These are phyloP conservation scores for Kwoniella heveanensis DNA, from an alignment of 768 basidiomycete genomes.

Conservation along the genomic window DNA sequence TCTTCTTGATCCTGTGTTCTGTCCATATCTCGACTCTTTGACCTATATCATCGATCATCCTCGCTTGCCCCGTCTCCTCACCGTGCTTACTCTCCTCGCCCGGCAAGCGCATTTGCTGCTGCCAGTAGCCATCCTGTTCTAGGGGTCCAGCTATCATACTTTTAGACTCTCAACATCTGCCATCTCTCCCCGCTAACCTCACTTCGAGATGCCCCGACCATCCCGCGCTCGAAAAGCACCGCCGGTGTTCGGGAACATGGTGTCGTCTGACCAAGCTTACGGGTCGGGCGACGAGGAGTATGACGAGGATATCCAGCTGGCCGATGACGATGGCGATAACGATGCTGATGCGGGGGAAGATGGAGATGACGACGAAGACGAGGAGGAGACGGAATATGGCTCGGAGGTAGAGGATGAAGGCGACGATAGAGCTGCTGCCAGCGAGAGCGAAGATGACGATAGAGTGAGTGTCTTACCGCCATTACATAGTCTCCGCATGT, in stretches of 20 bases:
- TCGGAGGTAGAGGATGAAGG: neutral
- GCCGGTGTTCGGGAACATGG: conserved; percentile 6
- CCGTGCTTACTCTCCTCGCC: no score
- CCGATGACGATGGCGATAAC: conserved; percentile 3
- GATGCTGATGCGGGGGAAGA: neutral
- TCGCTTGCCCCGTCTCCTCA: no score
- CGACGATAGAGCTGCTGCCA: neutral
- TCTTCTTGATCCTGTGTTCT: no score
- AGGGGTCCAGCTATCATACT: no score
- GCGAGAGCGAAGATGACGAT: neutral
- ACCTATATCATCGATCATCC: no score
- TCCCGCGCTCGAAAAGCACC: conserved; percentile 12
- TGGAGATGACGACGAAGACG: neutral
- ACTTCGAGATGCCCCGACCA: conserved; percentile 7
- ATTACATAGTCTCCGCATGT: no score
- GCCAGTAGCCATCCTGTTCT: no score
- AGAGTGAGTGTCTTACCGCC: no score
- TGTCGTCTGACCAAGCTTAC: conserved; percentile 7
- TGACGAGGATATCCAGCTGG: neutral
- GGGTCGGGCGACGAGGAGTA: conserved; percentile 16
- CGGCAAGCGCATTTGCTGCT: no score
- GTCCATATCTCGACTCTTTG: no score
- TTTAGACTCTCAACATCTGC: no score
- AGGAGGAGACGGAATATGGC: neutral
- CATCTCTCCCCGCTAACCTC: no score